Evolutionary conservation across 345 rosid species (phyloP), one percentile per base, ranked within the genome.

Genomic region (Gynandropsis gynandra): DNA sequence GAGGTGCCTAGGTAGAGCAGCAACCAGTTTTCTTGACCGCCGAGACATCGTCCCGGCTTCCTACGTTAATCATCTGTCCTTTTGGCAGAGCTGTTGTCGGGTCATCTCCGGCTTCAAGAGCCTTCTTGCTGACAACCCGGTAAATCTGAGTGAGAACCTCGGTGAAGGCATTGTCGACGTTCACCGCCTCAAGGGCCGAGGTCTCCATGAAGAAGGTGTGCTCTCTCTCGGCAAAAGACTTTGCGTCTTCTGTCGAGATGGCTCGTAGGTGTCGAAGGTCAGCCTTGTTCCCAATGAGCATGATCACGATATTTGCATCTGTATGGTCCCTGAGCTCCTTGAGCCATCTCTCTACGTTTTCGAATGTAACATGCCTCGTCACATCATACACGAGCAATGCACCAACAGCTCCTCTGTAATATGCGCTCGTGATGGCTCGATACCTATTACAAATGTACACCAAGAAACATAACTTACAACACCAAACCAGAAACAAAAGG

Each of bases 241-340:
- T 72, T 32, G 80, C 83, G 42, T 80, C 84, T 10, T 78, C 88
- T 0, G 68, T 63, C 46, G 85, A 60, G 39, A 86, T 82, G 0
- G 92, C 95, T 50, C 83, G 72, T 19, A 86, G 63, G 52, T 86
- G 95, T 19, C 76, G 69, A 50, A 87, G 70, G 54, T 87, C 96
- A 4, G 85, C 80, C 80, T 83, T 87, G 85, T 87, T 87, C 16
- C 94, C 96, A 1, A 78, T 87, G 8, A 87, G 81, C 96, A 87
- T 87, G 16, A 83, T 80, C 61, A 81, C 89, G 18, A 75, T 83
- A 68, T 81, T 83, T 47, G 87, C 59, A 51, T 87, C 96, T 0
- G 94, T 87, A 61, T 87, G 96, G 65, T 74, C 82, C 18, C 87
- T 54, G 42, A 87, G 82, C 78, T 83, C 89, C 74, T 83, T 87